These are phyloP conservation scores for Volvox reticuliferus DNA, from an alignment of 139 green algal species.

Conservation along the genomic window DNA sequence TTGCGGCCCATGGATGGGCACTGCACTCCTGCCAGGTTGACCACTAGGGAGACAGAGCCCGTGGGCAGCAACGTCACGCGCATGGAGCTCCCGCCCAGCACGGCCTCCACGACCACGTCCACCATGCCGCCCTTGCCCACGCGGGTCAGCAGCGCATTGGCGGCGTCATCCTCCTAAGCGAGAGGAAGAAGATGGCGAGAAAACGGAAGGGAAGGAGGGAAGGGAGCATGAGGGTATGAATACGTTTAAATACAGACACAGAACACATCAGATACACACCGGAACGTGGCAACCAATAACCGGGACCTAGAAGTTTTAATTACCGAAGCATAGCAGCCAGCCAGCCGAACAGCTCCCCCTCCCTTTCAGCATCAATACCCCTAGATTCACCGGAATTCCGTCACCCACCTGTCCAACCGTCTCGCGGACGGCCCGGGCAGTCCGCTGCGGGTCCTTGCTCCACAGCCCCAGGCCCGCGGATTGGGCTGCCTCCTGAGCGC, in stretches of 20 bases:
- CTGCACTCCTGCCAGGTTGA: constrained; percentile 86
- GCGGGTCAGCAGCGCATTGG: constrained; percentile 61
- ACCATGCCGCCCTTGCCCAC: constrained; percentile 87
- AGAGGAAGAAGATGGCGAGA: neutral
- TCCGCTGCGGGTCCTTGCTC: constrained; percentile 78
- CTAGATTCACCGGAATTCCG: no score
- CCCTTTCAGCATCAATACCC: no score
- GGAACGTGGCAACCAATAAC: no score
- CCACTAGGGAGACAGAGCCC: constrained; percentile 62
- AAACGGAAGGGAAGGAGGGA: neutral
- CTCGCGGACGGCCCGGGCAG: constrained; percentile 60
- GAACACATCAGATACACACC: no score
- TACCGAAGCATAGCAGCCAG: no score
- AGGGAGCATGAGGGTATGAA: neutral
- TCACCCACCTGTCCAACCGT: constrained; percentile 21
- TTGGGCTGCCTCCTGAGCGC: constrained; percentile 82
- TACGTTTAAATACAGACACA: no score
- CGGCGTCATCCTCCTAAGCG: constrained; percentile 46
- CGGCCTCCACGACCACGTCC: constrained; percentile 87
- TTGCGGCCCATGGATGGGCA: constrained; percentile 83
- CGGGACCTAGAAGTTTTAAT: no score
- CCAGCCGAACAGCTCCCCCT: no score
- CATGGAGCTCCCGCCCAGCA: constrained; percentile 84
- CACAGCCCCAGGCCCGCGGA: constrained; percentile 79
- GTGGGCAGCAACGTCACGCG: constrained; percentile 83